Evolutionary conservation across 192 early-diverging fungal genomes (phyloP).

Genomic region (Coemansia reversa): DNA sequence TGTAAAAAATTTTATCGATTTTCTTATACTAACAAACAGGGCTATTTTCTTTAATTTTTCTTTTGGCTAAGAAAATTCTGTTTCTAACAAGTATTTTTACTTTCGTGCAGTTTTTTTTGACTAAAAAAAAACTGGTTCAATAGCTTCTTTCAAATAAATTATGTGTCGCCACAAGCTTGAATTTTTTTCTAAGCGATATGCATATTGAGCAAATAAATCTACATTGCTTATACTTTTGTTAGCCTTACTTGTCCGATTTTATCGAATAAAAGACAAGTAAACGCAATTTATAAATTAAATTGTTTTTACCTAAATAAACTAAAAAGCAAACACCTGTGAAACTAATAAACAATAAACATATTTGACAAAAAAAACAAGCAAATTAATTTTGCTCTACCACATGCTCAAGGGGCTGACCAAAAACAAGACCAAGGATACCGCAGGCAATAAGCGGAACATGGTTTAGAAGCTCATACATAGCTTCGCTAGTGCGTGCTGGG

Average conservation of each 20-base stretch:
- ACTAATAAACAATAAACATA: background rate
- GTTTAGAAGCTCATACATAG: constrained; percentile 17
- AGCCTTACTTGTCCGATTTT: background rate
- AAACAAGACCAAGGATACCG: constrained; percentile 1
- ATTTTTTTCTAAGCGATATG: background rate
- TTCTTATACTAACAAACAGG: no score
- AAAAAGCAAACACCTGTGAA: no score
- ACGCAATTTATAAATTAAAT: no score
- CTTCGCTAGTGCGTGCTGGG: constrained; percentile 16
- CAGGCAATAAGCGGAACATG: constrained; percentile 10
- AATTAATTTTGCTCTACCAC: no score
- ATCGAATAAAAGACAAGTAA: no score
- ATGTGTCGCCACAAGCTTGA: background rate
- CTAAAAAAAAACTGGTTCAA: background rate
- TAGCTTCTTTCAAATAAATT: background rate
- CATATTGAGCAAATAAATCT: background rate
- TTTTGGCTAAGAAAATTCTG: background rate
- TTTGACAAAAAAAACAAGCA: background rate
- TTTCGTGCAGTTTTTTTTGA: background rate
- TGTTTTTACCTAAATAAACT: background rate
- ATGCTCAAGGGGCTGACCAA: constrained; percentile 17
- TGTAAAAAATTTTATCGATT: no score
- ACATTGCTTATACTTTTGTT: background rate
- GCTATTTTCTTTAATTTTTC: no score
- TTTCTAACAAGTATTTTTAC: background rate